phyloP scores from a whole-genome alignment of 2,329 filamentous ascomycete genomes.

The Kalaharituber pfeilii region DNA sequence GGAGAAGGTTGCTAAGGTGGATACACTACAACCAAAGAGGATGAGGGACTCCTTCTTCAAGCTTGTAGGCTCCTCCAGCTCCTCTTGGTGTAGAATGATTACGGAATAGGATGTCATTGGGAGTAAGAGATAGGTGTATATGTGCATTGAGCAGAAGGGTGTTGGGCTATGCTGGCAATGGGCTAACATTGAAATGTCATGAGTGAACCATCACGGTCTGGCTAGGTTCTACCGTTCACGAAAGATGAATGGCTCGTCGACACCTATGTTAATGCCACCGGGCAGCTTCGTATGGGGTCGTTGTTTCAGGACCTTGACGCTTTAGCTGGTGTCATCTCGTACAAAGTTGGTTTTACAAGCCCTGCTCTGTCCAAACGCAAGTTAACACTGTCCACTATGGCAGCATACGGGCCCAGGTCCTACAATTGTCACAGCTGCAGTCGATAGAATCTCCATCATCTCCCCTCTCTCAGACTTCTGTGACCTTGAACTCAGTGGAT shows the following conservation, averaged over 20 bases:
- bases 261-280: conserved; percentile 58
- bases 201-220: not conserved
- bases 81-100: no score
- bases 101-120: no score
- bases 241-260: conserved; percentile 62
- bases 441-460: conserved; percentile 41
- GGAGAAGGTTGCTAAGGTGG: conserved; percentile 4
- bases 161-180: not conserved
- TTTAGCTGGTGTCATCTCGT: conserved; percentile 56
- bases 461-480: conserved; percentile 60
- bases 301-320: conserved; percentile 69
- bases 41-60: conserved; percentile 57
- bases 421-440: conserved; percentile 35
- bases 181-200: not conserved
- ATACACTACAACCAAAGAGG: conserved; percentile 40
- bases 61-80: conserved; percentile 30
- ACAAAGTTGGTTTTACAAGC: conserved; percentile 42
- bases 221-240: conserved; percentile 46
- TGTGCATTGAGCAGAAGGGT: not conserved
- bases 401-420: conserved; percentile 39
- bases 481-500: conserved; percentile 51
- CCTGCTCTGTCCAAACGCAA: not conserved
- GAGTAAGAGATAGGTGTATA: conserved; percentile 6
- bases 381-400: not conserved
- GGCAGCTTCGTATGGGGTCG: conserved; percentile 56